Evolutionary conservation across 2,329 filamentous ascomycete genomes (phyloP), one percentile per base, ranked within the genome.

Genomic region (Lachnellula occidentalis): DNA sequence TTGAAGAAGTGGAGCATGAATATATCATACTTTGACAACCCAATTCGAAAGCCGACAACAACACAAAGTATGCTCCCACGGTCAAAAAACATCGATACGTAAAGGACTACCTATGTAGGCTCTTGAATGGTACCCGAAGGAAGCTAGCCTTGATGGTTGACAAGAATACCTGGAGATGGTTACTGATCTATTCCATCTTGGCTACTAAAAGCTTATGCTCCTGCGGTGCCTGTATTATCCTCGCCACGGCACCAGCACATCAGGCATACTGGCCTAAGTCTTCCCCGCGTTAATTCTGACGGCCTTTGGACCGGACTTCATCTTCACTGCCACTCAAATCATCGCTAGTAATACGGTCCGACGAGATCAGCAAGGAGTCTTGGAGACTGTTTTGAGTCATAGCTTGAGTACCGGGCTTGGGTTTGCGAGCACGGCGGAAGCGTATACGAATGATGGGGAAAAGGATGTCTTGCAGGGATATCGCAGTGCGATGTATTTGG

Each of bases 201-300:
- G 24, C 24, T 27, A 27, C 8, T 27, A 7, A 7, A 27, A 27
- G 24, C 8, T 8, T 27, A 27, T 27, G 24, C 24, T 27, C 24
- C 24, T 27, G 24, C 24, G 24, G 24, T 7, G 24, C 24, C 24
- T 27, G 24, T 27, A 57, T 65, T 4, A 50, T 66, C 15, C 46
- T 65, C 4, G 61, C 61, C 8, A 64, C 62, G 0, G 47, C 47
- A 7, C 65, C 65, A 1, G 51, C 64, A 4, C 19, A 54, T 3
- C 64, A 66, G 34, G 76, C 71, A 0, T 88, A 87, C 69, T 88
- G 85, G 85, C 73, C 72, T 79, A 85, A 58, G 74, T 78, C 0
- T 88, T 88, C 63, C 74, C 84, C 9, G 74, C 74, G 3, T 72
- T 81, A 4, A 22, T 86, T 3, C 63, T 87, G 45, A 81, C 80